These are phyloP conservation scores for Juncus inflexus DNA, from an alignment of 176 grass and related monocot species.

Conservation along the genomic window DNA sequence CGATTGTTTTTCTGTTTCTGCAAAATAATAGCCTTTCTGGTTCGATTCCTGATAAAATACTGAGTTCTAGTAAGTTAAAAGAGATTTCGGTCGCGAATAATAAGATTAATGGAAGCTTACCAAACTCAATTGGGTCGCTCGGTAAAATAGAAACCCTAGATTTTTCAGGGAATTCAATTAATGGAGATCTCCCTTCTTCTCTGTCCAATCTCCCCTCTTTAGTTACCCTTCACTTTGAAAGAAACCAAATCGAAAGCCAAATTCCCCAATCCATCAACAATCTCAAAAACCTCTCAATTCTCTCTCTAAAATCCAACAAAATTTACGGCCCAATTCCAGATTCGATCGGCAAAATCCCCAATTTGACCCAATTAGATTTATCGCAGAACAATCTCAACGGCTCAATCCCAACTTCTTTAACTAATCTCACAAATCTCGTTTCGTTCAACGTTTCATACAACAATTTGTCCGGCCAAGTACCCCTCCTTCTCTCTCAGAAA, in stretches of 20 bases:
- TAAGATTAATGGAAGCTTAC: slow-evolving; percentile 45
- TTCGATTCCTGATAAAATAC: slow-evolving; percentile 42
- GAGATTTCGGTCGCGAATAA: slow-evolving; percentile 41
- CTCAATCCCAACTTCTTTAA: slow-evolving; percentile 28
- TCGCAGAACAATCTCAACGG: slow-evolving; percentile 53
- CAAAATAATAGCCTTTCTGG: slow-evolving; percentile 52
- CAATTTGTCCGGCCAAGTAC: slow-evolving; percentile 57
- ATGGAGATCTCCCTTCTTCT: slow-evolving; percentile 47
- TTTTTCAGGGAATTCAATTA: slow-evolving; percentile 49
- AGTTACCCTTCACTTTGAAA: slow-evolving; percentile 31
- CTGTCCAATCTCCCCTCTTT: slow-evolving; percentile 39
- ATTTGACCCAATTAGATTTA: slow-evolving; percentile 29
- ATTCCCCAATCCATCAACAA: slow-evolving; percentile 37
- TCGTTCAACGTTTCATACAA: slow-evolving; percentile 64
- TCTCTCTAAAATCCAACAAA: slow-evolving; percentile 35
- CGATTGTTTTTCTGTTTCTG: slow-evolving; percentile 48
- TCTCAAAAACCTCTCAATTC: slow-evolving; percentile 32
- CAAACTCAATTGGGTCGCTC: slow-evolving; percentile 37
- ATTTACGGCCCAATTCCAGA: slow-evolving; percentile 30
- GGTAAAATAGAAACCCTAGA: slow-evolving; percentile 47
- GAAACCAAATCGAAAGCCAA: slow-evolving; percentile 33
- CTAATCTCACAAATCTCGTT: slow-evolving; percentile 30
- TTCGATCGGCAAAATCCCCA: slow-evolving; percentile 30
- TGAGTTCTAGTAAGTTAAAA: slow-evolving; percentile 36
- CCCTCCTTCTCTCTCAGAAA: slow-evolving; percentile 39